Percentiles rank a stretch among this genome's conserved stretches.
Conservation (phyloP, 139 green algal species). For the Chlamydomonas schloesseri region DNA sequence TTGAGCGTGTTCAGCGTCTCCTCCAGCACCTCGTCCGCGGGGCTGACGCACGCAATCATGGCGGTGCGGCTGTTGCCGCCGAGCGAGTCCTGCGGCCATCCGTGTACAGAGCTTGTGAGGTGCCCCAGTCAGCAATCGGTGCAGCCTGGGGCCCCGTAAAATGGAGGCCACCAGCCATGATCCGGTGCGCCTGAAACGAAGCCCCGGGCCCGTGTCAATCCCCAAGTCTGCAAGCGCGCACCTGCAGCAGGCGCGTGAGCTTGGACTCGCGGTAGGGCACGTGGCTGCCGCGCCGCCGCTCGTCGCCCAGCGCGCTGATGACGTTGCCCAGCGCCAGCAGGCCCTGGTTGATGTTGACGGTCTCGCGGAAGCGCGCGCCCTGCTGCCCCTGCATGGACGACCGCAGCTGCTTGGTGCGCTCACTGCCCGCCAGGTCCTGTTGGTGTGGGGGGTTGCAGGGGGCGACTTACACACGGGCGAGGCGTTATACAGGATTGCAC, state of each 20-base stretch:
- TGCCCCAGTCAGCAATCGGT: too few relatives aligned
- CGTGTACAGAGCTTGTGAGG: too few relatives aligned
- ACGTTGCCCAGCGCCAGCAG: slow-evolving; percentile 74
- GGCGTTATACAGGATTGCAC: too few relatives aligned
- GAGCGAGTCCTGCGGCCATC: slow-evolving; percentile 66
- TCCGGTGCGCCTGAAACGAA: too few relatives aligned
- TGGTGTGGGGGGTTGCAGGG: background rate
- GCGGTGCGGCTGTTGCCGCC: slow-evolving; percentile 66
- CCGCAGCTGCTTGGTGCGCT: slow-evolving; percentile 56
- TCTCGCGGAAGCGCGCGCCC: slow-evolving; percentile 63
- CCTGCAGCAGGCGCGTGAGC: slow-evolving; percentile 72
- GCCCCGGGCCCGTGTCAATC: too few relatives aligned
- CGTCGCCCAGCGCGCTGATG: slow-evolving; percentile 69
- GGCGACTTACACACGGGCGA: too few relatives aligned
- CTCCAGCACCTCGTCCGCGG: slow-evolving; percentile 53
- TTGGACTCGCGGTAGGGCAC: slow-evolving; percentile 80
- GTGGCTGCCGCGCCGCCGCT: slow-evolving; percentile 50
- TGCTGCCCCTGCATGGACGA: background rate
- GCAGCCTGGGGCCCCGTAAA: too few relatives aligned
- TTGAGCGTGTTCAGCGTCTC: slow-evolving; percentile 74
- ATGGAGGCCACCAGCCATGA: too few relatives aligned
- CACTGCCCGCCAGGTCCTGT: slow-evolving; percentile 62
- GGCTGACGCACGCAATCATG: slow-evolving; percentile 64
- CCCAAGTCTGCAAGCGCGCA: too few relatives aligned
- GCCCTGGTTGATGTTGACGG: slow-evolving; percentile 79